Conservation (phyloP, 2,329 filamentous ascomycete species). For the Penicillium sp. region DNA sequence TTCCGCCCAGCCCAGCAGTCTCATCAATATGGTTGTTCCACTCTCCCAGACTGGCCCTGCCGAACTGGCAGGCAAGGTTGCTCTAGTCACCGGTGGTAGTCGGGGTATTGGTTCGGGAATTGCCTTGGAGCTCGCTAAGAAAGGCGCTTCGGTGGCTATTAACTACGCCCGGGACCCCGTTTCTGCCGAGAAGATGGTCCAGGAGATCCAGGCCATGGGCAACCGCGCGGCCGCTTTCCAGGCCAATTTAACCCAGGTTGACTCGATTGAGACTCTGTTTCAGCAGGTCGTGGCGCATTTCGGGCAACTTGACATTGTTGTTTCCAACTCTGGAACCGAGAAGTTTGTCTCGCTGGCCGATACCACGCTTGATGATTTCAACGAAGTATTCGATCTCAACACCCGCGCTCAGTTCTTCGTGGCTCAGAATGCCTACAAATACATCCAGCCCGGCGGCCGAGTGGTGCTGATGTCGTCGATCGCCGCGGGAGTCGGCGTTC, state of each 20-base stretch:
- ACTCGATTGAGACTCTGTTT: constrained; percentile 65
- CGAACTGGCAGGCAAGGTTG: constrained; percentile 40
- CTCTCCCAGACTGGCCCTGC: constrained; percentile 10
- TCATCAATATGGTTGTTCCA: constrained; percentile 16
- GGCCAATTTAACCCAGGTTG: constrained; percentile 67
- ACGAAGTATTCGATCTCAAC: constrained; percentile 63
- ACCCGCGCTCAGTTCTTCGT: constrained; percentile 66
- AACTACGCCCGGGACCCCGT: constrained; percentile 60
- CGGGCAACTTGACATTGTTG: constrained; percentile 30
- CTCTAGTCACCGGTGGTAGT: constrained; percentile 37
- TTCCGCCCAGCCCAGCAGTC: neutral
- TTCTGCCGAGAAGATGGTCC: constrained; percentile 66
- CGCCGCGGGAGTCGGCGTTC: constrained; percentile 66
- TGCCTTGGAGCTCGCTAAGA: constrained; percentile 41
- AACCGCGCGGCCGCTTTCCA: constrained; percentile 64
- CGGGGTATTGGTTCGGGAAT: constrained; percentile 46
- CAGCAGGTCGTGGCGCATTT: constrained; percentile 63
- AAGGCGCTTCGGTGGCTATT: constrained; percentile 42
- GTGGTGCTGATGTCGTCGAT: constrained; percentile 76
- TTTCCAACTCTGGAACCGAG: constrained; percentile 57
- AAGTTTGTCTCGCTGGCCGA: constrained; percentile 29
- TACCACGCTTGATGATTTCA: constrained; percentile 31
- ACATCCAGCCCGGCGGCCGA: constrained; percentile 68
- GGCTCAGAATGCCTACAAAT: constrained; percentile 66
- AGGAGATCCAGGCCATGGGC: constrained; percentile 64